Evolutionary conservation across 192 early-diverging fungal species (phyloP), one percentile per base, ranked within the genome.

Genomic region (Geranomyces variabilis): DNA sequence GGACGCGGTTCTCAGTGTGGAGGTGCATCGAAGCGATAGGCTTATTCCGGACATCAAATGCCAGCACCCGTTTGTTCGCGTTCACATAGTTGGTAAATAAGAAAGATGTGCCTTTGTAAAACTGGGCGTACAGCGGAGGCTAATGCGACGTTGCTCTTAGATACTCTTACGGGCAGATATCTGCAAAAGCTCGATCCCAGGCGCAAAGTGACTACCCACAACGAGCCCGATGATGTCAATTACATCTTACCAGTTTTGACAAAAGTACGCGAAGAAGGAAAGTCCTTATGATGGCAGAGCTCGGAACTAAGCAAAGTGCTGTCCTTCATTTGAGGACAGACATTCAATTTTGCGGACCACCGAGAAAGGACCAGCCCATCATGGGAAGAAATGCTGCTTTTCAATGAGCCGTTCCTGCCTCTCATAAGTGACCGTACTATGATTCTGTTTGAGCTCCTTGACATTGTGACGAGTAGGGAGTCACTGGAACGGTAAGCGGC

Each of bases 361-460:
- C 63, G 80, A 56, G 60, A 68, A 17, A 80, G 78, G 3, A 79
- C 69, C 34, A 63, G 70, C 15, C 83, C 84, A 21, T 19, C 41
- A n/a, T 86, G 84, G 84, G 70, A 80, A 46, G 78, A 86, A 77
- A 34, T 26, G 10, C 67, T 86, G 7, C 29, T 82, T 1, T 44
- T 82, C 45, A 84, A 85, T 62, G 77, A 75, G 43, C 65, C 61
- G 24, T 86, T 79, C 66, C 65, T 82, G 31, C 72, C 70, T 24
- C 29, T 86, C n/a, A 9, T 81, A 4, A 63, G 41, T 5, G 66
- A 68, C 19, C 26, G 55, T 44, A 69, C 71, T 0, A 67, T 82
- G 36, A 48, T 75, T 6, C 51, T 84, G 44, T 86, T 86, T 76
- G 84, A 86, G 66, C 69, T 86, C 46, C 68, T 86, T 43, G 79